Base-by-base conservation (phyloP, 2,329 filamentous ascomycete species). In the Colletotrichum sp. region DNA sequence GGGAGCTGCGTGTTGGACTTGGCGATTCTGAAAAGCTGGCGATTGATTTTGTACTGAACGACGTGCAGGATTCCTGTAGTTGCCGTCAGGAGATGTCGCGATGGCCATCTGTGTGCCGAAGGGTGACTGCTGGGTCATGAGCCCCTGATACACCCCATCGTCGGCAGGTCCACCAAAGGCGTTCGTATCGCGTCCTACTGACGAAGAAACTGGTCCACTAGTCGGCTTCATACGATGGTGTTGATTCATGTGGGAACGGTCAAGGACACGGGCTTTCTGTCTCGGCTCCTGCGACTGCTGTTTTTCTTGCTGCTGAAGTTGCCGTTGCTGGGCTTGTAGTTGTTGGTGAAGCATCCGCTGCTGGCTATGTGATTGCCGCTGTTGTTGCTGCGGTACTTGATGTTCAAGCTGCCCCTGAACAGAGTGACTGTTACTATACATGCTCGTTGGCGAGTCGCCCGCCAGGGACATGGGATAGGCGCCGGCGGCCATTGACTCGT, bases 331-430 rank as follows among this genome's bases (percentile, higher is more conserved):
- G 13, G 21, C 10, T 28, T 58, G 55, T 16, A 58, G 21, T 28
- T 58, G 55, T n/a, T 61, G 58, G 13, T 52, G 43, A n/a, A 36
- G 18, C 58, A 21, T 34, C 30, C 13, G 58, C 58, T 61, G 58
- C 6, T 61, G 58, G 30, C 16, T 30, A 32, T 61, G 71, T 15
- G 56, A 55, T 28, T 61, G 58, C 30, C 60, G 71, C 24, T 79
- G 78, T 30, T 81, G 79, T 68, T 80, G 79, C 43, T 78, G 78
- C 24, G 78, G 75, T 30, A 76, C 79, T 56, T 79, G 79, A 30
- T 79, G 66, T 30, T 76, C 73, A 24, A 78, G 72, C 6, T 71
- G 73, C 8, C 43, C 60, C 28, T 70, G 65, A 56, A 24, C 24
- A 65, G 38, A 30, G n/a, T 36, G 70, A 18, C 24, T 30, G n/a